Percentiles rank a stretch among this genome's conserved stretches.
Evolutionary conservation across 2,329 filamentous ascomycete species (phyloP).

Genomic region (Penicillium sp.): DNA sequence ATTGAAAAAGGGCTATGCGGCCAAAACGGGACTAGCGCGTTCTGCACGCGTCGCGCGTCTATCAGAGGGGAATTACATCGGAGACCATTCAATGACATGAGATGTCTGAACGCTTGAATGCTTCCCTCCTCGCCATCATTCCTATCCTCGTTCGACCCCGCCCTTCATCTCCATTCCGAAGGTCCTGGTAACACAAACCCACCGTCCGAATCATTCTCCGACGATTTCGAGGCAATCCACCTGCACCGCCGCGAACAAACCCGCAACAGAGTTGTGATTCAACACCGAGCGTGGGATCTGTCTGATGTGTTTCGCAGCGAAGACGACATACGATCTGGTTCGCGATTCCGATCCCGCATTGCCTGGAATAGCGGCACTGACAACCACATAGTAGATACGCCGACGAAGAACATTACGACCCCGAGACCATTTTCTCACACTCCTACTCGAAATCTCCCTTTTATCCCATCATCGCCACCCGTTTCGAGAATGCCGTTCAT

Average conservation of each 20-base stretch:
- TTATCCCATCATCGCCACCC: slow-evolving; percentile 38
- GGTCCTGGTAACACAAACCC: slow-evolving; percentile 21
- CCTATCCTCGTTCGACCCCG: slow-evolving; percentile 54
- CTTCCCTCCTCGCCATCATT: slow-evolving; percentile 37
- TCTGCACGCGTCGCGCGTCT: slow-evolving; percentile 29
- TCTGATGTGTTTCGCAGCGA: slow-evolving; percentile 46
- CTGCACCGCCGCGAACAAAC: slow-evolving; percentile 34
- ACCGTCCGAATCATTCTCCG: slow-evolving; percentile 38
- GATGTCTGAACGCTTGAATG: slow-evolving; percentile 30
- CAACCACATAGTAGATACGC: slow-evolving; percentile 33
- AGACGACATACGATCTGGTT: slow-evolving; percentile 42
- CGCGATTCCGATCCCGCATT: background rate
- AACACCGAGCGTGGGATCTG: slow-evolving; percentile 44
- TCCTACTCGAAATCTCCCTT: slow-evolving; percentile 14
- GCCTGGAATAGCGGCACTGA: background rate
- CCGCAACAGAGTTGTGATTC: slow-evolving; percentile 43
- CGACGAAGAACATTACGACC: slow-evolving; percentile 31
- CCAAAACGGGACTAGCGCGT: slow-evolving; percentile 30
- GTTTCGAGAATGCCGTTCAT: slow-evolving; percentile 42
- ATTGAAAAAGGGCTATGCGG: background rate
- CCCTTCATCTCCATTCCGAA: slow-evolving; percentile 52
- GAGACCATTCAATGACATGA: slow-evolving; percentile 17
- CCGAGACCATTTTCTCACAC: slow-evolving; percentile 15
- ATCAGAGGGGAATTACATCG: slow-evolving; percentile 20
- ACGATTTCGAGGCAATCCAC: slow-evolving; percentile 44